These are phyloP conservation scores for Gamsiella multidivaricata DNA, from an alignment of 192 early-diverging fungal species.

Conservation along the genomic window DNA sequence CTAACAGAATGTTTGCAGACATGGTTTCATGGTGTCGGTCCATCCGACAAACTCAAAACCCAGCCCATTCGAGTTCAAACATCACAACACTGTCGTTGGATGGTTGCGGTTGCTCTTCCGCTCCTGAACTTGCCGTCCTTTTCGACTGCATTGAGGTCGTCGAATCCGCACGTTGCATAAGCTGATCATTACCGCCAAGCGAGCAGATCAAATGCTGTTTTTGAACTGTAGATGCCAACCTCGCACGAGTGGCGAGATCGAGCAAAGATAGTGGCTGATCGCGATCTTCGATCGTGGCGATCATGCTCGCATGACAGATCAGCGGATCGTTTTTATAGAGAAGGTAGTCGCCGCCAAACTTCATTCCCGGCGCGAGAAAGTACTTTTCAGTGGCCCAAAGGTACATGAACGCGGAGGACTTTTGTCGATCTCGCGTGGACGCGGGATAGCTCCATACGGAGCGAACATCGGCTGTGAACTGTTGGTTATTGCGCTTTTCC, in stretches of 20 bases:
- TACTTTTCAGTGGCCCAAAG: conserved; percentile 71
- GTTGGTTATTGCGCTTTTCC: too few species aligned
- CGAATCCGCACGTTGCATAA: neutral
- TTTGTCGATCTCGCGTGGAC: conserved; percentile 40
- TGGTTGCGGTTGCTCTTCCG: conserved; percentile 8
- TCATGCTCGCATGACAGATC: conserved; percentile 74
- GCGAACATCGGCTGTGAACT: too few species aligned
- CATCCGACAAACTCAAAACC: conserved; percentile 31
- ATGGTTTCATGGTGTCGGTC: too few species aligned
- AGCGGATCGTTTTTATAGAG: conserved; percentile 82
- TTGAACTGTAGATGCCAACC: conserved; percentile 80
- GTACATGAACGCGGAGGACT: conserved; percentile 66
- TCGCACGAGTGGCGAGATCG: conserved; percentile 68
- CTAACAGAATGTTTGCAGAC: too few species aligned
- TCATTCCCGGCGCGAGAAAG: conserved; percentile 77
- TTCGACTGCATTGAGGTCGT: too few species aligned
- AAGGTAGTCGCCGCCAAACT: conserved; percentile 91
- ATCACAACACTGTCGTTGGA: conserved; percentile 25
- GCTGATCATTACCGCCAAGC: neutral
- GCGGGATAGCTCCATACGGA: conserved; percentile 60
- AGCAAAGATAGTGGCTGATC: conserved; percentile 51
- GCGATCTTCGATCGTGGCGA: conserved; percentile 61
- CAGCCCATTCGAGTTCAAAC: conserved; percentile 64
- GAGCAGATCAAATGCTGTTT: conserved; percentile 72
- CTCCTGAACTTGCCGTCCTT: neutral